Base-by-base conservation (phyloP, 768 basidiomycete genomes). In the Lyophyllum shimeji region DNA sequence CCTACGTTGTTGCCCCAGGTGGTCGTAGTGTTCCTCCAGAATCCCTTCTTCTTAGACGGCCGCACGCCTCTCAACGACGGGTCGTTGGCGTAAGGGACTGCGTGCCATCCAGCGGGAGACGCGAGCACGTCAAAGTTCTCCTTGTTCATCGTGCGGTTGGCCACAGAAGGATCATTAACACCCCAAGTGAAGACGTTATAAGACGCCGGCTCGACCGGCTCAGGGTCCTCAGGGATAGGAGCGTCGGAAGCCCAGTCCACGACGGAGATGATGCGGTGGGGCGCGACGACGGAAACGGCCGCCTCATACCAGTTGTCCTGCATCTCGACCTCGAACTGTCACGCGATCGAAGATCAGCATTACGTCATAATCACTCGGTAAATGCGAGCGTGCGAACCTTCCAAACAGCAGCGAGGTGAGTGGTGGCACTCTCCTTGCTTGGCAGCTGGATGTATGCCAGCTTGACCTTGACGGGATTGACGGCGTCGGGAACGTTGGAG, bases 251-350 rank as follows among this genome's bases (percentile, higher is more conserved):
- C 94, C 95, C 95, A 98, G 68, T 98, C 96, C 58, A 96, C 91
- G 34, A 95, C 93, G 24, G 89, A 86, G 64, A 98, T 74, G 61
- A 95, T 86, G 58, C 85, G 81, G 67, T 93, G 87, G 23, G 93
- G 90, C n/a, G 79, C 70, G 25, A 74, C 68, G 1, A 83, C 85
- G 11, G 90, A 86, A 40, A 99, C 87, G 20, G 91, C 81, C 3
- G 93, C 83, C 70, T 98, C 94, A 63, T 98, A 98, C 93, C 93
- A 96, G 72, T 95, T 98, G 73, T 97, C 87, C 66, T 86, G 67
- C 89, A 96, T 93, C 79, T 94, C 90, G 44, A 96, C 89, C 67
- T 95, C 93, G 64, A 95, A 89, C 85, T 89, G 54, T 53, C 33
- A 24, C 21, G 37, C 21, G 31, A 50, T n/a, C 34, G 2, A 20